These are phyloP conservation scores for Eucalyptus polyanthemos DNA, from an alignment of 345 rosid genomes.

Conservation along the genomic window DNA sequence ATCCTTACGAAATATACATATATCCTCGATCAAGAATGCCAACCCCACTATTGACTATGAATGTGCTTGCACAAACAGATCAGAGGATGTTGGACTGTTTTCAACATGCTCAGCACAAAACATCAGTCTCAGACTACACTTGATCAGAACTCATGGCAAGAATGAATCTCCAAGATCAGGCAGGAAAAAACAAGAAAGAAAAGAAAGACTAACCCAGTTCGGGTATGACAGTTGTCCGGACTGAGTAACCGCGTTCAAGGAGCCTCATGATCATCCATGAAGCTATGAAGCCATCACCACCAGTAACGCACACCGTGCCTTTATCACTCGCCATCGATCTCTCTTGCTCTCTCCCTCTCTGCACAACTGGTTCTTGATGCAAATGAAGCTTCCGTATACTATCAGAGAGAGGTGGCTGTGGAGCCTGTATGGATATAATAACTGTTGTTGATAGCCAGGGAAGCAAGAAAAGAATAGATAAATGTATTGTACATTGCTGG, in stretches of 20 bases:
- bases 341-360: neutral
- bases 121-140: neutral
- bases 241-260: slow-evolving; percentile 34
- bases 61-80: neutral
- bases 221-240: slow-evolving; percentile 33
- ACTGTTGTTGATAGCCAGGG: neutral
- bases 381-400: neutral
- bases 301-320: slow-evolving; percentile 40
- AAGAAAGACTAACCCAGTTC: slow-evolving; percentile 4
- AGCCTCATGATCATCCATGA: slow-evolving; percentile 52
- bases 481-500: neutral
- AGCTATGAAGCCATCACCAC: slow-evolving; percentile 38
- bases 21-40: neutral
- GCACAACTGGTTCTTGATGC: neutral
- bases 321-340: neutral
- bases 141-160: neutral
- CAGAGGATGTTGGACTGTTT: neutral
- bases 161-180: neutral
- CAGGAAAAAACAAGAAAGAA: neutral
- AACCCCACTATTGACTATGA: neutral
- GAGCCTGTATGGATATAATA: neutral
- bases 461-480: neutral
- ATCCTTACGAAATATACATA: neutral
- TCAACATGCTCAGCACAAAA: neutral
- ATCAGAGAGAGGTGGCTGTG: neutral